phyloP scores from a whole-genome alignment of 768 basidiomycete species.

The Leccinum fibrillosum region DNA sequence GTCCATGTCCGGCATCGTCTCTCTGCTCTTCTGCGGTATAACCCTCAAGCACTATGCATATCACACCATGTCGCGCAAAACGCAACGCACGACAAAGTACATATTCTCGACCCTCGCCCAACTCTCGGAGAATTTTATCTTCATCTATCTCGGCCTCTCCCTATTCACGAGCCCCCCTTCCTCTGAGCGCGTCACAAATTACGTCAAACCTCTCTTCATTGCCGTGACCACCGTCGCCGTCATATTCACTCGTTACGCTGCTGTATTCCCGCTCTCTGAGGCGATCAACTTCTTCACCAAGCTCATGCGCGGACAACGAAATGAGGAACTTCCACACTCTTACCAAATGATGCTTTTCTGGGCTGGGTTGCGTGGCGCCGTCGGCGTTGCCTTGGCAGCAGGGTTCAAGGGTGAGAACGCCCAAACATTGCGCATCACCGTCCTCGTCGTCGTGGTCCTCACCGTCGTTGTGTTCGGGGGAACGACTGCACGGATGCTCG shows the following conservation, averaged over 20 bases:
- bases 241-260: conserved; percentile 90
- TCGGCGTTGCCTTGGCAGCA: conserved; percentile 95
- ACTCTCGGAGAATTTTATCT: conserved; percentile 98
- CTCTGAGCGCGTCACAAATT: conserved; percentile 70
- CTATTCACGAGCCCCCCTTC: conserved; percentile 90
- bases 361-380: conserved; percentile 95
- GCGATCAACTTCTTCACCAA: conserved; percentile 90
- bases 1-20: conserved; percentile 94
- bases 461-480: conserved; percentile 95
- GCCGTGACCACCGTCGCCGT: conserved; percentile 88
- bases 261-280: conserved; percentile 94
- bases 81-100: conserved; percentile 92
- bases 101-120: conserved; percentile 93
- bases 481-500: conserved; percentile 95
- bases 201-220: conserved; percentile 95
- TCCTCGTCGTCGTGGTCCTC: conserved; percentile 92
- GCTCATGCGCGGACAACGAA: conserved; percentile 80
- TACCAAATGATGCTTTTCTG: conserved; percentile 99
- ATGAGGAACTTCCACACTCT: conserved; percentile 92
- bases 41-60: conserved; percentile 99
- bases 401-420: conserved; percentile 95
- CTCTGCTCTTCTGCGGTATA: conserved; percentile 96
- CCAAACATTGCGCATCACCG: conserved; percentile 86
- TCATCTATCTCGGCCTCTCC: conserved; percentile 95
- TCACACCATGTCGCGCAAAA: conserved; percentile 96